These are phyloP conservation scores for Apiospora arundinis DNA, from an alignment of 2,329 filamentous ascomycete species.

Conservation along the genomic window DNA sequence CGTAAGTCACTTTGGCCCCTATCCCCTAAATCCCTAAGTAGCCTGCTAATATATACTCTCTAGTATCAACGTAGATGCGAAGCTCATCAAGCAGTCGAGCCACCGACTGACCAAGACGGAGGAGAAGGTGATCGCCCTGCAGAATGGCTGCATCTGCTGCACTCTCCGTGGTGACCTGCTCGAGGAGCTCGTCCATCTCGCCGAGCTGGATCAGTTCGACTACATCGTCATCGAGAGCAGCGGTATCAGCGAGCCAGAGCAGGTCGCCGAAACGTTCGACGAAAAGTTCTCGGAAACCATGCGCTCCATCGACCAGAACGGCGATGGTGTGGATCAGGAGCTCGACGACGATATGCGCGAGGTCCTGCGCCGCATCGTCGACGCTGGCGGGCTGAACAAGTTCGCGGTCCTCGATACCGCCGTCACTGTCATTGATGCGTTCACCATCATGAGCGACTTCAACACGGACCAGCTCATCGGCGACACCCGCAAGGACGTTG, in stretches of 20 bases:
- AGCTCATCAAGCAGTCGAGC: constrained; percentile 61
- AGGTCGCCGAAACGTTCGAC: constrained; percentile 75
- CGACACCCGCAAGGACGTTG: constrained; percentile 59
- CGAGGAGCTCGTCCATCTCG: constrained; percentile 70
- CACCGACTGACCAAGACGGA: constrained; percentile 51
- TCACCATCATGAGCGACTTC: constrained; percentile 76
- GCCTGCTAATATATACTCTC: background rate
- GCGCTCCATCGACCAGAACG: constrained; percentile 37
- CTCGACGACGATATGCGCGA: constrained; percentile 10
- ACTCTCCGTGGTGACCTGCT: constrained; percentile 74
- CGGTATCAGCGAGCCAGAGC: constrained; percentile 75
- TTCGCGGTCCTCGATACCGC: constrained; percentile 73
- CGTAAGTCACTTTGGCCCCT: constrained; percentile 43
- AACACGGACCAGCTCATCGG: constrained; percentile 72
- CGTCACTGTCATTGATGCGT: constrained; percentile 75
- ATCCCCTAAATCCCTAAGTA: background rate
- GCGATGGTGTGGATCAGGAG: constrained; percentile 28
- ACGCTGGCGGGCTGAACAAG: constrained; percentile 68
- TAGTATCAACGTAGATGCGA: constrained; percentile 70
- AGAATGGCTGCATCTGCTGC: constrained; percentile 80
- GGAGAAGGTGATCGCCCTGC: constrained; percentile 70
- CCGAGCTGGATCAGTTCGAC: constrained; percentile 68
- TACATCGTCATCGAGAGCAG: constrained; percentile 77
- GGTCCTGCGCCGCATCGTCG: constrained; percentile 37
- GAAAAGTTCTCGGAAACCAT: constrained; percentile 58